Evolutionary conservation across 306 rosid genomes (phyloP).

Genomic region (Malus asiatica): DNA sequence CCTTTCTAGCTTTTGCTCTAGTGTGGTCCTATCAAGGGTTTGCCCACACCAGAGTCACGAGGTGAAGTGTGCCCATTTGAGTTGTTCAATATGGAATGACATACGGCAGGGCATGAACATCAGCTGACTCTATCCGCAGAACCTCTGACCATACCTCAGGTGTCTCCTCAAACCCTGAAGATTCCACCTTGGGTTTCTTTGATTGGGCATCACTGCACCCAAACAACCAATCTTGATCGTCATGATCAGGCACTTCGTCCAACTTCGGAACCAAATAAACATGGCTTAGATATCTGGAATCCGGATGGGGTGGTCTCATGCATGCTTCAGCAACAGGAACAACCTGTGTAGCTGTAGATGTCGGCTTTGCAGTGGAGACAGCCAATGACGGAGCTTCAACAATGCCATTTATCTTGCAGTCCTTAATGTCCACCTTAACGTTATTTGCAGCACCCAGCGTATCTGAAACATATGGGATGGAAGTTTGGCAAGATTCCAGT

Average conservation of each 20-base stretch:
- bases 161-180: conserved; percentile 32
- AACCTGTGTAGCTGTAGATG: conserved; percentile 17
- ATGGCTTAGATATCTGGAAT: conserved; percentile 49
- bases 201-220: conserved; percentile 31
- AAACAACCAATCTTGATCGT: conserved; percentile 73
- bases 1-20: conserved; percentile 16
- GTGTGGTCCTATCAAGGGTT: conserved; percentile 20
- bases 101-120: conserved; percentile 71
- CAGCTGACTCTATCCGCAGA: conserved; percentile 54
- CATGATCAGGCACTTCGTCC: conserved; percentile 44
- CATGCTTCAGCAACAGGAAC: conserved; percentile 32
- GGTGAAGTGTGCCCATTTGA: conserved; percentile 22
- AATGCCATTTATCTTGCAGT: conserved; percentile 53
- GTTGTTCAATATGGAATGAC: conserved; percentile 73
- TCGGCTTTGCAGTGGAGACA: conserved; percentile 33
- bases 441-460: conserved; percentile 29
- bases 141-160: conserved; percentile 83
- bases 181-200: conserved; percentile 31
- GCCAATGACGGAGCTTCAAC: conserved; percentile 36
- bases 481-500: conserved; percentile 48
- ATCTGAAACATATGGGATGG: conserved; percentile 36
- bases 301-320: conserved; percentile 70
- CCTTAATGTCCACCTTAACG: conserved; percentile 44
- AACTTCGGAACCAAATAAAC: conserved; percentile 59
- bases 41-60: conserved; percentile 18